These are phyloP conservation scores for Mimosa bimucronata DNA, from an alignment of 306 rosid species.

Conservation along the genomic window DNA sequence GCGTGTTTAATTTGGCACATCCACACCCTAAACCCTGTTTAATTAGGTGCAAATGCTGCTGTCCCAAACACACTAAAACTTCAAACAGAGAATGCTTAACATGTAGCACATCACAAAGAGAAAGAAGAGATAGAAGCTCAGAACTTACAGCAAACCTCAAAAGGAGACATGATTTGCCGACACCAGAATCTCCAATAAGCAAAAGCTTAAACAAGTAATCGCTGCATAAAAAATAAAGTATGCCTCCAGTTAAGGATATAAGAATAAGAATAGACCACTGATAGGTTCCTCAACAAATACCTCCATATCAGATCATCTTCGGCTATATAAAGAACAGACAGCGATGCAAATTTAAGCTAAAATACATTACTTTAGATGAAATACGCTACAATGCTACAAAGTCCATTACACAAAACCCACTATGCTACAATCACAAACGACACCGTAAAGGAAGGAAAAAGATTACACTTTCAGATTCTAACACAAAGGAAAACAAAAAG, in stretches of 20 bases:
- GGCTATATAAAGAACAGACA: neutral
- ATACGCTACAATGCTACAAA: neutral
- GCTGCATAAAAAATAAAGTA: slow-evolving; percentile 47
- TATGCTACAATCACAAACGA: neutral
- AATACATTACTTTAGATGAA: too few relatives aligned
- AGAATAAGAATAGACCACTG: slow-evolving; percentile 11
- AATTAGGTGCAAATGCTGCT: neutral
- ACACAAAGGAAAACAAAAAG: neutral
- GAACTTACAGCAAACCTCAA: slow-evolving; percentile 98
- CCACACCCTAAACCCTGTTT: neutral
- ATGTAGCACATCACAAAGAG: slow-evolving; percentile 6
- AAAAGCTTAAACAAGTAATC: slow-evolving; percentile 97
- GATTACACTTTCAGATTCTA: neutral
- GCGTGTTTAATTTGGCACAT: neutral
- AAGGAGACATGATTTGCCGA: slow-evolving; percentile 97
- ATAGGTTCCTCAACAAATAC: neutral
- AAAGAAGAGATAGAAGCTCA: slow-evolving; percentile 18
- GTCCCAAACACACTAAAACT: neutral
- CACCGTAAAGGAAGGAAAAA: neutral
- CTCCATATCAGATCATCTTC: neutral
- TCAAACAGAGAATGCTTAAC: neutral
- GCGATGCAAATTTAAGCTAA: neutral
- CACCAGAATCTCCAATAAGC: slow-evolving; percentile 98
- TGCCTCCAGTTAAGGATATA: slow-evolving; percentile 17
- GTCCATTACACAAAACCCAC: neutral